These are phyloP conservation scores for Colletotrichum phormii DNA, from an alignment of 2,329 filamentous ascomycete species.

Conservation along the genomic window DNA sequence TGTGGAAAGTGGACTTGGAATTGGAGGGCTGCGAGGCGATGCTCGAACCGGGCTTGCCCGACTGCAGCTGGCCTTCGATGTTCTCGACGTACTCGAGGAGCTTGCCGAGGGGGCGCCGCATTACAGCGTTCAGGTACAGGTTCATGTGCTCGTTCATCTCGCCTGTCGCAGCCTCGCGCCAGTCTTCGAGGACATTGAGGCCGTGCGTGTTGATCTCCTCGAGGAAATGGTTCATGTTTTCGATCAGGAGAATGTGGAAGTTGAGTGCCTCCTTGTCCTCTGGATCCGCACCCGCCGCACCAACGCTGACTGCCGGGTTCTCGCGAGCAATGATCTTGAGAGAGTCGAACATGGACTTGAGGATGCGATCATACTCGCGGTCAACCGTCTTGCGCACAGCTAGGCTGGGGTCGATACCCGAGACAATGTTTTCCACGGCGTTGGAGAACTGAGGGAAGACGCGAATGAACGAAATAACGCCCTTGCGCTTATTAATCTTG, in stretches of 20 bases:
- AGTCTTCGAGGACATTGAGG: slow-evolving; percentile 82
- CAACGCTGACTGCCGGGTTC: slow-evolving; percentile 65
- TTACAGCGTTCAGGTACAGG: slow-evolving; percentile 88
- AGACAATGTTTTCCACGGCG: slow-evolving; percentile 86
- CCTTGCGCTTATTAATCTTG: slow-evolving; percentile 98
- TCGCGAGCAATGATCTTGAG: slow-evolving; percentile 91
- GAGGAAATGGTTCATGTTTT: slow-evolving; percentile 98
- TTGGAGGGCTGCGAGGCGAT: slow-evolving; percentile 87
- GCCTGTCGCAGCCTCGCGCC: slow-evolving; percentile 80
- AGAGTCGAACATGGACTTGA: slow-evolving; percentile 97
- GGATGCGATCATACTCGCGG: slow-evolving; percentile 86
- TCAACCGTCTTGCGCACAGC: slow-evolving; percentile 83
- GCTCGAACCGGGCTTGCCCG: slow-evolving; percentile 68
- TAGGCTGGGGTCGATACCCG: slow-evolving; percentile 65
- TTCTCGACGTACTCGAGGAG: slow-evolving; percentile 92
- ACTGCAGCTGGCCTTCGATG: slow-evolving; percentile 77
- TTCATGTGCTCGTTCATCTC: slow-evolving; percentile 90
- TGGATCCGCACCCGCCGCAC: slow-evolving; percentile 60
- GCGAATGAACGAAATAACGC: slow-evolving; percentile 94
- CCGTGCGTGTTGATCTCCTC: slow-evolving; percentile 86
- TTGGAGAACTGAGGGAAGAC: slow-evolving; percentile 90
- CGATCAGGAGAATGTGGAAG: slow-evolving; percentile 96
- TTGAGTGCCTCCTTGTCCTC: slow-evolving; percentile 98
- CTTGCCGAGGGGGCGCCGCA: slow-evolving; percentile 89
- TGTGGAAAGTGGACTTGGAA: slow-evolving; percentile 85